Conservation (phyloP, 106 monocot species). For the Phalaenopsis aphrodite region DNA sequence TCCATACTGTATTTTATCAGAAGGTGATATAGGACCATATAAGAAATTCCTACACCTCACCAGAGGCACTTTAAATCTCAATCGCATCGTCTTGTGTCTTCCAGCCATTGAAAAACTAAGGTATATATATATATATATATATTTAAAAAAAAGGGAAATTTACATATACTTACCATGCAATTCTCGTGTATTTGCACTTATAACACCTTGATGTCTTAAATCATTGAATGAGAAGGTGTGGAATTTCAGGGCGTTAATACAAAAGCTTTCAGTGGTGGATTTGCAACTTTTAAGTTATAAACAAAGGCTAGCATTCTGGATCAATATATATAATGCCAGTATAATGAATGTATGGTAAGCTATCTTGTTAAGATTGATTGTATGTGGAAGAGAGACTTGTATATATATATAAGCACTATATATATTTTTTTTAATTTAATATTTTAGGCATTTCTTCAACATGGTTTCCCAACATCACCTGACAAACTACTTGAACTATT, state of each 20-base stretch:
- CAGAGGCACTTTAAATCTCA: conserved; percentile 43
- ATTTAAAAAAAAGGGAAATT: no score
- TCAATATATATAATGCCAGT: conserved; percentile 84
- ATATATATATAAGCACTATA: neutral
- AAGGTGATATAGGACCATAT: conserved; percentile 32
- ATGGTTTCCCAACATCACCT: conserved; percentile 47
- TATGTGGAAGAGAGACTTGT: neutral
- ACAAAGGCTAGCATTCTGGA: conserved; percentile 95
- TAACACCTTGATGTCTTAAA: no score
- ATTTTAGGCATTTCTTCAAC: conserved; percentile 60
- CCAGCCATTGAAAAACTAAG: conserved; percentile 47
- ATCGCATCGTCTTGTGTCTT: conserved; percentile 33
- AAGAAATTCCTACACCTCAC: conserved; percentile 49
- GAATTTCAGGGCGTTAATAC: conserved; percentile 53
- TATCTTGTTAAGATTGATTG: neutral
- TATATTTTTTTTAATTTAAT: no score
- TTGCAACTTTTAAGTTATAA: conserved; percentile 56
- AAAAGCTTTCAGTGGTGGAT: conserved; percentile 42
- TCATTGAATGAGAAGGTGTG: no score
- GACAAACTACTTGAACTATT: conserved; percentile 56
- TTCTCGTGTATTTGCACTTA: no score
- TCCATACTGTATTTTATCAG: conserved; percentile 25
- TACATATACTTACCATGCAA: no score
- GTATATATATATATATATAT: no score
- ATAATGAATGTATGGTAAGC: conserved; percentile 80